Evolutionary conservation across 805 yeast genomes (phyloP), one percentile per base, ranked within the genome.

Genomic region (Candida broadrunensis): DNA sequence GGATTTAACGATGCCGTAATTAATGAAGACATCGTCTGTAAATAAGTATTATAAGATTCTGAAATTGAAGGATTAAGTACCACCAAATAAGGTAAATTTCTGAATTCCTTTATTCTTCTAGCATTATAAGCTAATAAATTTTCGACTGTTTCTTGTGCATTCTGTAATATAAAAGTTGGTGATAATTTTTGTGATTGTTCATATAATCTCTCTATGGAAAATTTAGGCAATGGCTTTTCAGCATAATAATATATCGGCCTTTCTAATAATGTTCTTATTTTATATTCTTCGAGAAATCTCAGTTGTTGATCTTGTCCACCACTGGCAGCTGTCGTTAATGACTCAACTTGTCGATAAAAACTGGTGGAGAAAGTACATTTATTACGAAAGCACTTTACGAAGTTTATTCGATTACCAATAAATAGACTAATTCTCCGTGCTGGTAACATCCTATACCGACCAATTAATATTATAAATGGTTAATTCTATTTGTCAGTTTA

Each of bases 21-120:
- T 38, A 65, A 54, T 21, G 58, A 54, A 15, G 63, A 64, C 67
- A 88, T 75, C 2, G 96, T 83, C 42, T 79, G 72, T 47, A 88
- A 66, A 64, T 91, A 91, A 36, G 83, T 63, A 51, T 78, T 73
- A 66, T 88, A 88, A 17, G 86, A 83, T 50, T 78, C 79, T 9
- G 91, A 84, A 38, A 91, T 83, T 52, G 87, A 80, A 5, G 97
- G 97, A 57, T 91, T 91, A 46, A 91, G 63, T 41, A 89, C 83
- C 35, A 84, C 88, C 50, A 90, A 75, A 58, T 88, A 91, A 0
- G 97, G 97, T 40, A 91, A 65, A 33, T 75, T 69, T 47, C 91
- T 75, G 48, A 91, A 79, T 21, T 83, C 83, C 24, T 75, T 72
- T 14, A 89, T 60, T 46, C 97, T 70, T 39, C 82, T 78, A 6